Percentiles rank a stretch among this genome's conserved stretches.
Conservation (phyloP, 192 early-diverging fungal species). For the Backusella mclennaniae region DNA sequence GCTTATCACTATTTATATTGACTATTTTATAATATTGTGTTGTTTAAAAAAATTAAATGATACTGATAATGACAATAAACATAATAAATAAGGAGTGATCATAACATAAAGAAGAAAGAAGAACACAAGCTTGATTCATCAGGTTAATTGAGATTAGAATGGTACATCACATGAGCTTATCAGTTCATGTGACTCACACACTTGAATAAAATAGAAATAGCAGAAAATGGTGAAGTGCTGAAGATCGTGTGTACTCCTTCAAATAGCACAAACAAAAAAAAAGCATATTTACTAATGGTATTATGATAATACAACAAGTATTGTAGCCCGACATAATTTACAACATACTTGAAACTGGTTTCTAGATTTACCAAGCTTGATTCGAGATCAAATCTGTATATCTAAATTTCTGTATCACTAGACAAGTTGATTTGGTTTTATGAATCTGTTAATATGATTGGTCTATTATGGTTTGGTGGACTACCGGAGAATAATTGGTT, state of each 20-base stretch:
- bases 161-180: neutral
- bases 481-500: neutral
- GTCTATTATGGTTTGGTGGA: neutral
- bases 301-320: no score
- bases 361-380: neutral
- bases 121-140: neutral
- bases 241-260: neutral
- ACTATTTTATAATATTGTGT: neutral
- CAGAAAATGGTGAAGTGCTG: neutral
- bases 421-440: neutral
- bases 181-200: neutral
- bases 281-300: neutral
- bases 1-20: neutral
- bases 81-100: neutral
- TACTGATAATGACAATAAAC: neutral
- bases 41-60: neutral
- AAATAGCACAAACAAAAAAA: neutral
- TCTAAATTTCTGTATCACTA: neutral
- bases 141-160: neutral
- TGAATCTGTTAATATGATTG: neutral
- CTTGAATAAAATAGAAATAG: neutral
- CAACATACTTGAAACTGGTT: neutral
- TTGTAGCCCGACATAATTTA: neutral
- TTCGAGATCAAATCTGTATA: neutral
- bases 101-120: neutral